Evolutionary conservation across 768 basidiomycete genomes (phyloP).

Genomic region (Rhodotorula toruloides): DNA sequence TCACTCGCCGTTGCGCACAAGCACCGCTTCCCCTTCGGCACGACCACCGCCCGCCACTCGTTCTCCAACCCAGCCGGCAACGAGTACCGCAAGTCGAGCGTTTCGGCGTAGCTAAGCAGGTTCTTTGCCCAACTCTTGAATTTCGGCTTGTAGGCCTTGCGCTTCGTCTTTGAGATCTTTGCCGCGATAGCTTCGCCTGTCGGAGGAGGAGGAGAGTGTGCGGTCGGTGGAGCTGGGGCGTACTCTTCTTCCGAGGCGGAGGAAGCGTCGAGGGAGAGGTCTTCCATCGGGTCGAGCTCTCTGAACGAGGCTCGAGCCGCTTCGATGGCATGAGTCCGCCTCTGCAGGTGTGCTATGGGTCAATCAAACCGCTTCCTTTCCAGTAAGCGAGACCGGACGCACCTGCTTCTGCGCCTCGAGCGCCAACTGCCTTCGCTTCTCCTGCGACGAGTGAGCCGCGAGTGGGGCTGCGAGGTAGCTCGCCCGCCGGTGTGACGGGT

Average conservation of each 20-base stretch:
- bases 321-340: conserved; percentile 22
- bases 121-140: conserved; percentile 32
- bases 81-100: conserved; percentile 25
- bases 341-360: not conserved
- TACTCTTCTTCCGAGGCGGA: not conserved
- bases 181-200: not conserved
- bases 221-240: not conserved
- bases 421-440: not conserved
- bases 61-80: conserved; percentile 14
- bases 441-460: not conserved
- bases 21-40: conserved; percentile 34
- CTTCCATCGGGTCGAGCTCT: conserved; percentile 23
- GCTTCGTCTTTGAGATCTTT: conserved; percentile 3
- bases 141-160: conserved; percentile 11
- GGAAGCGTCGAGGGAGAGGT: conserved; percentile 14
- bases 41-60: conserved; percentile 20
- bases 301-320: conserved; percentile 19
- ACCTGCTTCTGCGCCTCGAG: conserved; percentile 27
- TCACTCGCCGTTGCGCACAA: conserved; percentile 20
- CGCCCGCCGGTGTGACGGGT: conserved; percentile 13
- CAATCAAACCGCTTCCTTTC: fast-evolving
- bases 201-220: not conserved
- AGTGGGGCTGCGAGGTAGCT: not conserved
- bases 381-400: not conserved
- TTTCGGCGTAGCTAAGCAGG: conserved; percentile 25